A percentile compares a stretch with the other conserved stretches of the same genome.
These are phyloP conservation scores for Vinca major DNA, from an alignment of 305 asterid genomes.

Conservation along the genomic window DNA sequence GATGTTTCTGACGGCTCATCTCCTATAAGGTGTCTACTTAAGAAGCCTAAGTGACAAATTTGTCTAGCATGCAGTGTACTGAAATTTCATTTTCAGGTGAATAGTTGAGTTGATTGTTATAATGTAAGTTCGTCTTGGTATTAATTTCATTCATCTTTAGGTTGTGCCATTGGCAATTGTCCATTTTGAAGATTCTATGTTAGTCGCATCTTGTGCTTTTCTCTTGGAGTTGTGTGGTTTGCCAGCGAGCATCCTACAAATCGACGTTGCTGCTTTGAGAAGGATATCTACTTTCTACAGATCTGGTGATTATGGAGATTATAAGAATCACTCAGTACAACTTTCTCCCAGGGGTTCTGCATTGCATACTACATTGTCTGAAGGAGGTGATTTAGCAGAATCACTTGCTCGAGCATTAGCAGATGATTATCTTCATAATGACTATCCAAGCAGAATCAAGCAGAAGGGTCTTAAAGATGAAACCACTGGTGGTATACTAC, in stretches of 20 bases:
- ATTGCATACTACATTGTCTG: conserved; percentile 47
- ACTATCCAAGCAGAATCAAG: conserved; percentile 36
- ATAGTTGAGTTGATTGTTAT: not conserved
- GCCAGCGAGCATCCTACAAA: conserved; percentile 58
- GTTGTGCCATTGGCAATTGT: conserved; percentile 84
- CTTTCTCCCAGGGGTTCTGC: conserved; percentile 51
- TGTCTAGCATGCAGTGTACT: not conserved
- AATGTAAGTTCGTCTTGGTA: not conserved
- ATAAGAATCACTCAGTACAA: conserved; percentile 36
- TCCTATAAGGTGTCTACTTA: not conserved
- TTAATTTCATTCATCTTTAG: conserved; percentile 30
- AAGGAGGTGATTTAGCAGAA: conserved; percentile 57
- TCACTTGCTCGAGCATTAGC: conserved; percentile 91
- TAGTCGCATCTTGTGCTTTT: conserved; percentile 91
- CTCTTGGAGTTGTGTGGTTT: conserved; percentile 88
- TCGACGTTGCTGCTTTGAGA: conserved; percentile 86
- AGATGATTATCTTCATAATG: conserved; percentile 69
- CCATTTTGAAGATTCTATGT: conserved; percentile 75
- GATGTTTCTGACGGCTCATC: not conserved
- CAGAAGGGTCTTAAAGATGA: conserved; percentile 35
- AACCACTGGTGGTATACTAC: conserved; percentile 32
- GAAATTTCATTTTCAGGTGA: not conserved
- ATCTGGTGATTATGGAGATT: conserved; percentile 45
- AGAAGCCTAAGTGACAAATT: not conserved
- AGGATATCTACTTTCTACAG: conserved; percentile 84